A percentile compares a stretch with the other conserved stretches of the same genome.
phyloP scores from a whole-genome alignment of 345 rosid species.

The Isatis tinctoria region DNA sequence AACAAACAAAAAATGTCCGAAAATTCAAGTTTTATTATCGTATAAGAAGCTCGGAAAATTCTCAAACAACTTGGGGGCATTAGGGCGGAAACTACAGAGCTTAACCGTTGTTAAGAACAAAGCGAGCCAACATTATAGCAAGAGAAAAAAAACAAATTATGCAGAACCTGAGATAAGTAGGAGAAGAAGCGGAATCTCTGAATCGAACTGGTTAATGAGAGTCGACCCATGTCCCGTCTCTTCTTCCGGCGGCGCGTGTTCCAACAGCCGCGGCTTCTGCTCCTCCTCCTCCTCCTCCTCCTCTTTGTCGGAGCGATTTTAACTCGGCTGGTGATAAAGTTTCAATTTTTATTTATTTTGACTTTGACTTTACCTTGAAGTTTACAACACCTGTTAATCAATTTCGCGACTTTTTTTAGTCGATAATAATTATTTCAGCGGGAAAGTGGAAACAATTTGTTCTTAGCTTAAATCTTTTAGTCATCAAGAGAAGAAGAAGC shows the following conservation, averaged over 20 bases:
- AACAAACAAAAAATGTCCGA: background rate
- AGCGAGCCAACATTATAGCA: background rate
- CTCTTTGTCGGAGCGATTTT: constrained; percentile 7
- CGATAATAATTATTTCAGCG: too few relatives aligned
- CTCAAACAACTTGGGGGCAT: background rate
- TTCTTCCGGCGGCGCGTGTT: constrained; percentile 8
- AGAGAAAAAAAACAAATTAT: background rate
- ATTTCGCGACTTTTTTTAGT: too few relatives aligned
- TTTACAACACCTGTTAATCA: too few relatives aligned
- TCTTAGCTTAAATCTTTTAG: too few relatives aligned
- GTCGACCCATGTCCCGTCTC: constrained; percentile 23
- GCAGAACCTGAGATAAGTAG: constrained; percentile 17
- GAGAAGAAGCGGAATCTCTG: constrained; percentile 23
- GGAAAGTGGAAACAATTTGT: too few relatives aligned
- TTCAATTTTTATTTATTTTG: background rate
- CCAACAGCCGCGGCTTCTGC: constrained; percentile 10
- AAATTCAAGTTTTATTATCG: constrained; percentile 1
- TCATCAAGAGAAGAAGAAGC: too few relatives aligned
- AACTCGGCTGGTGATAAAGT: background rate
- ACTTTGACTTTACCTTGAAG: too few relatives aligned
- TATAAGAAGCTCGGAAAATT: background rate
- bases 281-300: constrained; percentile 13
- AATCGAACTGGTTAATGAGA: constrained; percentile 7
- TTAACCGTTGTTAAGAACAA: background rate
- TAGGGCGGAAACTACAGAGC: background rate